Conservation (phyloP, 331 rosid genomes). For the Dryas integrifolia region DNA sequence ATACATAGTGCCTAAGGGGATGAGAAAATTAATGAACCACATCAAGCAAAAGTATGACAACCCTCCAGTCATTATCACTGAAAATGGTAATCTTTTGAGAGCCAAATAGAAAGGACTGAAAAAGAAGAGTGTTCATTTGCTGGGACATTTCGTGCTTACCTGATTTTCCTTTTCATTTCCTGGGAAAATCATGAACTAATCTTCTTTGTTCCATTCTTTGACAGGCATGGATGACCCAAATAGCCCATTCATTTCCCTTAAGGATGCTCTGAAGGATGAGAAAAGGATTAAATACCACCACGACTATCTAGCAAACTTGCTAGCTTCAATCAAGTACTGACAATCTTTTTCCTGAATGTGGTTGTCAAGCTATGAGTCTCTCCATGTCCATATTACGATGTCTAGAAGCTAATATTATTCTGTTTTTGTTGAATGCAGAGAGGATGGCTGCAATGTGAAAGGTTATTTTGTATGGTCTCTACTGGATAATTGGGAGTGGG, state of each 20-base stretch:
- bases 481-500: slow-evolving; percentile 96
- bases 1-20: slow-evolving; percentile 82
- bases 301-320: slow-evolving; percentile 61
- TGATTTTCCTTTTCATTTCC: background rate
- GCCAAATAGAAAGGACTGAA: background rate
- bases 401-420: slow-evolving; percentile 18
- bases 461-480: slow-evolving; percentile 96
- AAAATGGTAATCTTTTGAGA: slow-evolving; percentile 64
- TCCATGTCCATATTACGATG: background rate
- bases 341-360: background rate
- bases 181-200: background rate
- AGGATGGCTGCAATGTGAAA: slow-evolving; percentile 91
- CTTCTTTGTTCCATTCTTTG: background rate
- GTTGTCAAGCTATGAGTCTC: background rate
- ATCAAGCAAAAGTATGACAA: slow-evolving; percentile 75
- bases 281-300: slow-evolving; percentile 69
- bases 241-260: slow-evolving; percentile 35
- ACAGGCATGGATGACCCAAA: slow-evolving; percentile 96
- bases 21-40: slow-evolving; percentile 80
- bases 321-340: slow-evolving; percentile 57
- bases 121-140: background rate
- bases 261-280: slow-evolving; percentile 72
- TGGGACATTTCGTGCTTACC: background rate
- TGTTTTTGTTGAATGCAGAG: slow-evolving; percentile 45
- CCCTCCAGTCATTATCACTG: slow-evolving; percentile 76